Percentiles rank a stretch among this genome's conserved stretches.
Conservation (phyloP, 2,329 filamentous ascomycete genomes). For the Penicillium sp. region DNA sequence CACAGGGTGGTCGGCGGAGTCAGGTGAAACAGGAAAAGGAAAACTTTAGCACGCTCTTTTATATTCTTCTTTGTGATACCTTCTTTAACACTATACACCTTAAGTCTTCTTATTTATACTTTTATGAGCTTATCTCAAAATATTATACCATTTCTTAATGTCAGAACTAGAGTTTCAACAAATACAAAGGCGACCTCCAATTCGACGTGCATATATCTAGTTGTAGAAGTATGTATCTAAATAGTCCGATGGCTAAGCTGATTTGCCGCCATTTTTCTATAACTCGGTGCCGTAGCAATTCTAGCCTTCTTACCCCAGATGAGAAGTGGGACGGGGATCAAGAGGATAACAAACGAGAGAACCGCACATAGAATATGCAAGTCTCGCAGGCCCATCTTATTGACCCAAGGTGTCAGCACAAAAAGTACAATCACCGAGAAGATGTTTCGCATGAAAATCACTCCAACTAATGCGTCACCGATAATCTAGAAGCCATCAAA, state of each 20-base stretch:
- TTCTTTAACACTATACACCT: background rate
- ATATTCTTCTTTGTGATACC: background rate
- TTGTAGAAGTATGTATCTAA: background rate
- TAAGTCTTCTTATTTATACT: background rate
- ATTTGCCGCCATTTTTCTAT: slow-evolving; percentile 21
- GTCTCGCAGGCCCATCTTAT: slow-evolving; percentile 25
- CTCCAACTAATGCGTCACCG: slow-evolving; percentile 47
- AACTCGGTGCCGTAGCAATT: slow-evolving; percentile 16
- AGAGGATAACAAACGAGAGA: slow-evolving; percentile 15
- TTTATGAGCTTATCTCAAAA: background rate
- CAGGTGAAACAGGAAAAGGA: background rate
- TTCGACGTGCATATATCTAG: background rate
- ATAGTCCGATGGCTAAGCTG: slow-evolving; percentile 20
- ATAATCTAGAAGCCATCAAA: slow-evolving; percentile 40
- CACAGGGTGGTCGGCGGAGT: background rate
- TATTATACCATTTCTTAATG: background rate
- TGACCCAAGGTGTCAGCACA: slow-evolving; percentile 44
- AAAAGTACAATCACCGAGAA: slow-evolving; percentile 49
- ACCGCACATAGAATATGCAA: slow-evolving; percentile 22
- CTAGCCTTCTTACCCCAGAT: slow-evolving; percentile 28
- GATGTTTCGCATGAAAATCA: slow-evolving; percentile 48
- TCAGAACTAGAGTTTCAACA: background rate
- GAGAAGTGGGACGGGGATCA: slow-evolving; percentile 24
- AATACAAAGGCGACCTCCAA: background rate
- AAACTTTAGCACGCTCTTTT: background rate